A percentile compares a stretch with the other conserved stretches of the same genome.
Evolutionary conservation across 73 alveolate genomes (phyloP).

Genomic region (Uronychia binucleata): DNA sequence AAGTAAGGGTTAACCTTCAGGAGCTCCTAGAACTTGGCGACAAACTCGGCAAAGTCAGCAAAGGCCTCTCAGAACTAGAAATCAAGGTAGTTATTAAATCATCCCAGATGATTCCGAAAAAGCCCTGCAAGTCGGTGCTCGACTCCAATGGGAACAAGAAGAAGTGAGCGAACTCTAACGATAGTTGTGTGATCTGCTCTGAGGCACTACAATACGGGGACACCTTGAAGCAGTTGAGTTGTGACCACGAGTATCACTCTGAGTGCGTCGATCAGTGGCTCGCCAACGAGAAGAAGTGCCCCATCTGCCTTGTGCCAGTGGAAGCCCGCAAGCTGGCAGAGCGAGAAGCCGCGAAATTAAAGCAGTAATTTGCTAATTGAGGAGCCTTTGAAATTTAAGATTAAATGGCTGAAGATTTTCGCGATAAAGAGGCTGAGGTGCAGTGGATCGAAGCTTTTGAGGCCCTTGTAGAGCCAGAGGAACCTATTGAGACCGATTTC

Average conservation of each 20-base stretch:
- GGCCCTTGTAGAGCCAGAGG: not conserved
- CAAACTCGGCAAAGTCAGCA: constrained; percentile 72
- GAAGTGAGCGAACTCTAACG: not conserved
- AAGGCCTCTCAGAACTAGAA: constrained; percentile 65
- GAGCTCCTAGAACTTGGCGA: constrained; percentile 76
- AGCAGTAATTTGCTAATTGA: no score
- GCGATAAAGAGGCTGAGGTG: not conserved
- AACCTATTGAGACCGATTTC: not conserved
- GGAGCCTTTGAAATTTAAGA: no score
- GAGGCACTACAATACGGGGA: not conserved
- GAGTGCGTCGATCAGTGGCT: constrained; percentile 68
- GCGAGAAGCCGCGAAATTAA: no score
- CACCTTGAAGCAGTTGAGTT: not conserved
- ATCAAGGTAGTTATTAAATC: constrained; percentile 27
- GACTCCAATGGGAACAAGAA: not conserved
- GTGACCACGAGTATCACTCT: constrained; percentile 60
- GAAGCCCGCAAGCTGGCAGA: no score
- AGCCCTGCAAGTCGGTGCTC: not conserved
- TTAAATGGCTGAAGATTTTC: not conserved
- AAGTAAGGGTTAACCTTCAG: constrained; percentile 1
- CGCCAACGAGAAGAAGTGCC: constrained; percentile 52
- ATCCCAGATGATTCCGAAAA: not conserved
- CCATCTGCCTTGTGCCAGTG: constrained; percentile 7
- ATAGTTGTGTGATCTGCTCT: not conserved
- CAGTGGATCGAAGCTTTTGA: not conserved